Base-by-base conservation (phyloP, 345 rosid genomes). In the Aurinia saxatilis region DNA sequence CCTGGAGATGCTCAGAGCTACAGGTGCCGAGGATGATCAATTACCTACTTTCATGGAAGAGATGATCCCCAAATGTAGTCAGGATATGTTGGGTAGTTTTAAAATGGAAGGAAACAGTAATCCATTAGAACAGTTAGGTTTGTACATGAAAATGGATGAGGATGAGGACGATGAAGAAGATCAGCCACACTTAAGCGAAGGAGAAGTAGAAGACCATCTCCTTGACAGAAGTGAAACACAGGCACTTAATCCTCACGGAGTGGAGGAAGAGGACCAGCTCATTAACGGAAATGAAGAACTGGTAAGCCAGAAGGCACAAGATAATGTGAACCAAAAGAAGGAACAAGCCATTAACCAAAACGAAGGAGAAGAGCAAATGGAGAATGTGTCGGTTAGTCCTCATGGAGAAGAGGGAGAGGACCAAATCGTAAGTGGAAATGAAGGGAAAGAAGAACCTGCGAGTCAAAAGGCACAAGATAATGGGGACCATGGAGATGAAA, bases 91-190 rank as follows among this genome's bases (percentile, higher is more conserved):
- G 66, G 92, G 92, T 61, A 78, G 87, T 63, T 84, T 88, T 82
- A 88, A 78, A 63, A 75, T 84, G 55, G 84, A 79, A 75, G 83
- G 85, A 10, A 83, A 49, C 51, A 79, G 68, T 62, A 88, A 88
- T 63, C 95, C 98, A 29, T 72, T 89, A 57, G 92, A 86, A 62
- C 87, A 83, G 50, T 73, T 91, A 39, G 98, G 98, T 25, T 55
- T 91, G 56, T 91, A 76, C 77, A 88, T 88, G 78, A 91, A 91
- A 70, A 72, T 53, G 57, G 85, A 77, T 37, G 88, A 81, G 5
- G 84, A 81, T 3, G 86, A 80, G 6, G 93, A 85, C 3, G 88
- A 86, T 4, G 96, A 82, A 50, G 91, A 72, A 33, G 77, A 64
- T 48, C 85, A 75, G 66, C 79, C 65, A 0, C 79, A 72, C 2